A percentile compares a stretch with the other conserved stretches of the same genome.
phyloP scores from a whole-genome alignment of 2,329 filamentous ascomycete species.

The Hypoxylon sp. region DNA sequence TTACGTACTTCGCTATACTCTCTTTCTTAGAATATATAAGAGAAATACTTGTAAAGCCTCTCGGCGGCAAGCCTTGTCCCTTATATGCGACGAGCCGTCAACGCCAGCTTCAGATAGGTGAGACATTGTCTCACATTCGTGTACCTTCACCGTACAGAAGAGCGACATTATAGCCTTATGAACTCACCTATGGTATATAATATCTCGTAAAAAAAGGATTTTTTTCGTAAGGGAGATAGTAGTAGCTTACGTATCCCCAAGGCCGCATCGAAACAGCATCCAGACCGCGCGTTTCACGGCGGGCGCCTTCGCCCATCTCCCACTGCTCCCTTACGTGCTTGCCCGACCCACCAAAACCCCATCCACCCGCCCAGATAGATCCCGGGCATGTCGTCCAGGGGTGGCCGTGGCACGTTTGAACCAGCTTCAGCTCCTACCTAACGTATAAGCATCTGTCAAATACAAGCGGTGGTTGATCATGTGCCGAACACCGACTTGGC shows the following conservation, averaged over 20 bases:
- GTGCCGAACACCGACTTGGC: conserved; percentile 23
- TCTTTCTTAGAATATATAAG: not conserved
- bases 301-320: conserved; percentile 1
- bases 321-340: not conserved
- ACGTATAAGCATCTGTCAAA: not conserved
- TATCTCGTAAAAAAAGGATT: not conserved
- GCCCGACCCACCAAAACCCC: not conserved
- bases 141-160: not conserved
- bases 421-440: conserved; percentile 12
- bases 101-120: not conserved
- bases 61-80: not conserved
- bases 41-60: not conserved
- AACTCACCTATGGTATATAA: not conserved
- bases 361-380: conserved; percentile 16
- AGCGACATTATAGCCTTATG: not conserved
- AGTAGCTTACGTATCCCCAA: conserved; percentile 27
- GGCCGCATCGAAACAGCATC: conserved; percentile 31
- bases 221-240: not conserved
- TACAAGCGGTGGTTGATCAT: not conserved
- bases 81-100: not conserved
- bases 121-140: not conserved
- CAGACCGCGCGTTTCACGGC: conserved; percentile 42
- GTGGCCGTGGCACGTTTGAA: conserved; percentile 8
- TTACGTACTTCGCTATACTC: not conserved
- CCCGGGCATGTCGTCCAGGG: conserved; percentile 15